These are phyloP conservation scores for Metschnikowia peoriensis DNA, from an alignment of 805 yeast species.

Conservation along the genomic window DNA sequence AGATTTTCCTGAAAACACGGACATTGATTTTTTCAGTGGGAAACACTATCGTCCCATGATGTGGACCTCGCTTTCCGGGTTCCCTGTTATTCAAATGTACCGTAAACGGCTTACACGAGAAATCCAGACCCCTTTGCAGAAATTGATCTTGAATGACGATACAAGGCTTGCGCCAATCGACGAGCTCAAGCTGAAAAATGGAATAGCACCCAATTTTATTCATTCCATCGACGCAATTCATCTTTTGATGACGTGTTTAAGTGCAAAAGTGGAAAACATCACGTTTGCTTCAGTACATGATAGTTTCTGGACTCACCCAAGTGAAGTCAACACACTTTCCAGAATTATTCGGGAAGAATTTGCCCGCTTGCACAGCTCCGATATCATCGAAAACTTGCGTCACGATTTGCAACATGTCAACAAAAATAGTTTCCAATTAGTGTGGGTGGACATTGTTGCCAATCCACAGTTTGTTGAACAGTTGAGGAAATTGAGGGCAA, in stretches of 20 bases:
- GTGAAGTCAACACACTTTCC: conserved; percentile 28
- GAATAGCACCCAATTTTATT: conserved; percentile 43
- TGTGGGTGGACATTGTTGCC: conserved; percentile 28
- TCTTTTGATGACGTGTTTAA: conserved; percentile 34
- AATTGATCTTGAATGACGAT: conserved; percentile 20
- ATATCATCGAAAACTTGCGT: conserved; percentile 25
- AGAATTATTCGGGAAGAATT: conserved; percentile 33
- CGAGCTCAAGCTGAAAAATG: conserved; percentile 31
- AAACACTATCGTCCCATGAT: conserved; percentile 33
- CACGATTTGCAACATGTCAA: conserved; percentile 26
- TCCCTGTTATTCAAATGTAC: conserved; percentile 42
- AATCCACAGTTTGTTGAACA: conserved; percentile 9
- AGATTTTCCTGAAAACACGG: conserved; percentile 7
- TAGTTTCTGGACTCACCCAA: conserved; percentile 43
- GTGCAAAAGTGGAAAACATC: conserved; percentile 20
- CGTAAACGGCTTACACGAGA: conserved; percentile 15
- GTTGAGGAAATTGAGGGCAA: conserved; percentile 8
- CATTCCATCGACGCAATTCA: conserved; percentile 44
- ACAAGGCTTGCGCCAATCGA: conserved; percentile 25
- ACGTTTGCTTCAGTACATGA: conserved; percentile 43
- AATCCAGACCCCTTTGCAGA: conserved; percentile 25
- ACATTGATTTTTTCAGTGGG: conserved; percentile 21
- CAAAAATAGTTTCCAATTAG: conserved; percentile 30
- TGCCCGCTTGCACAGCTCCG: conserved; percentile 30
- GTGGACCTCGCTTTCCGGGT: conserved; percentile 43